Base-by-base conservation (phyloP, 306 rosid species). In the Cyclanthera cordifolia region DNA sequence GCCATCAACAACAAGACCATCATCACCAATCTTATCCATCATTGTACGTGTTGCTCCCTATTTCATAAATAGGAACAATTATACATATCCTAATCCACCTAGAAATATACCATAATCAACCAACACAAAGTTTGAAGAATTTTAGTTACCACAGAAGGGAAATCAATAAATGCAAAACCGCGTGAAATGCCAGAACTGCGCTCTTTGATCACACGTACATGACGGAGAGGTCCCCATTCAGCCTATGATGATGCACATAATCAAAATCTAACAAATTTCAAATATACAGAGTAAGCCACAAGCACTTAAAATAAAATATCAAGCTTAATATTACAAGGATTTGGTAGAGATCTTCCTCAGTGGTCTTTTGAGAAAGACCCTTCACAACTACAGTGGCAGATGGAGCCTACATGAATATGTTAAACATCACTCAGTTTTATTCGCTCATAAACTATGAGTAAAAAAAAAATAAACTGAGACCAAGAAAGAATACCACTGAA, bases 161-260 rank as follows among this genome's bases (percentile, higher is more conserved):
- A 93, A 81, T 93, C 99, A 71, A 93, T 89, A 73, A 93, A 93
- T 16, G 99, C 99, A 86, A 93, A 93, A 80, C 99, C 99, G 17
- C 99, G 88, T 9, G 99, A 93, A 59, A 81, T 72, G 78, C 99
- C 96, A 67, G 99, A 89, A 81, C 75, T 90, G 67, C 99, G 85
- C 84, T 93, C 99, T 80, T 88, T 93, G 80, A 93, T 93, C 68
- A 93, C 95, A 20, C 99, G 96, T 61, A 93, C 91, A 81, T 90
- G 99, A 49, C 99, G 90, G 70, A 93, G 96, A 27, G 96, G 99
- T 14, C 99, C 95, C 96, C 99, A 93, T 81, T 93, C 99, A 59
- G 95, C 87, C 99, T 93, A 76, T 74, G 72, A 39, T 52, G 47
- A 74, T 30, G 53, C 20, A 61, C 47, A 71, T 20, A n/a, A 48